Evolutionary conservation across 73 alveolate species (phyloP), one percentile per base, ranked within the genome.

Genomic region (Blepharisma stoltei): DNA sequence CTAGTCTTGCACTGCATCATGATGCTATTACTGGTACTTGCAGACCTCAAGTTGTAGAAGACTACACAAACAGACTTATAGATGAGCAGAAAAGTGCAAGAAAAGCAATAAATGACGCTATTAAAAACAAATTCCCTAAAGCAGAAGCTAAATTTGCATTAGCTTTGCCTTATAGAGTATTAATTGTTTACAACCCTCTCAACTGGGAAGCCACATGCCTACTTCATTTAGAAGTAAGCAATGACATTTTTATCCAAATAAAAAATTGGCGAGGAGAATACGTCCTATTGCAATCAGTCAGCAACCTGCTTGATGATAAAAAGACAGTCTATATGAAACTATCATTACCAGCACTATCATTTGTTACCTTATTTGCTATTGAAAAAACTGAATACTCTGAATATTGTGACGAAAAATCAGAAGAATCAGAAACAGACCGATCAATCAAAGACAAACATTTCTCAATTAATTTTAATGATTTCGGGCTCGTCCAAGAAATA

Each of bases 21-120:
- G 95, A 88, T 88, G 95, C 92, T 41, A 80, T 88, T 2, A 88
- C 95, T 20, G 95, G 92, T 6, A 88, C 95, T 67, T 86, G 86
- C 75, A 43, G 87, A 4, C 21, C 43, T 3, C 47, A 82, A 14
- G 89, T 68, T 7, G 77, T 54, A 6, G 54, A 41, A 23, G 95
- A 88, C 54, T 88, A 88, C 65, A 69, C 21, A n/a, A 6, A 21
- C 1, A 55, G 86, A 78, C 54, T 83, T 20, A 11, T 14, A 14
- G 46, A 20, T 1, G 73, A 60, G 2, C 11, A 60, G 38, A 9
- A 9, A 25, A 60, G 23, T 8, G 45, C 45, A 1, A 18, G 14
- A 38, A 25, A 60, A 18, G 48, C 37, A 5, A 60, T 60, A 25
- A 18, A 11, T 14, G 18, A 60, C 2, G 18, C 37, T 60, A 14